Conservation (phyloP, 176 grass and related monocot species). For the Cenchrus purpureus region DNA sequence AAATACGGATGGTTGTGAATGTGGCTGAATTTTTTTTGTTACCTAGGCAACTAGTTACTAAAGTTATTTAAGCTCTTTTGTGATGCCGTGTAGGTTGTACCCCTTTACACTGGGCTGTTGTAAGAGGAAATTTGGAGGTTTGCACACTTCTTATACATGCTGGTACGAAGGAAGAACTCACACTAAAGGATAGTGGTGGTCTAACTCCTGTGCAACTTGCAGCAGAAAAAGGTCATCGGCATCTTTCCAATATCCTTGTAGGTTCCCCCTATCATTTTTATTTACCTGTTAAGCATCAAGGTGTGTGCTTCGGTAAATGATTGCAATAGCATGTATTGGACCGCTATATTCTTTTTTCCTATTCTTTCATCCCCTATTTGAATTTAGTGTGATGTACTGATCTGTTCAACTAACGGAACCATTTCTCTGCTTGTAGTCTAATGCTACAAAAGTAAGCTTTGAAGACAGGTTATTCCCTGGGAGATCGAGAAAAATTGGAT, state of each 20-base stretch:
- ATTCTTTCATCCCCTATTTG: slow-evolving; percentile 4
- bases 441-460: slow-evolving; percentile 81
- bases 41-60: not conserved
- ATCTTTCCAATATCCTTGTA: slow-evolving; percentile 93
- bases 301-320: slow-evolving; percentile 21
- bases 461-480: slow-evolving; percentile 74
- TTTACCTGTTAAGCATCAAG: slow-evolving; percentile 36
- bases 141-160: slow-evolving; percentile 94
- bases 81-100: slow-evolving; percentile 73
- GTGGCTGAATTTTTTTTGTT: not conserved
- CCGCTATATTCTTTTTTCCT: not conserved
- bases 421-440: slow-evolving; percentile 65
- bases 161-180: slow-evolving; percentile 82
- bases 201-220: slow-evolving; percentile 91
- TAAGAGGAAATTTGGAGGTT: slow-evolving; percentile 82
- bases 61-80: slow-evolving; percentile 36
- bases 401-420: slow-evolving; percentile 43
- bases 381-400: slow-evolving; percentile 23
- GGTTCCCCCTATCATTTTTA: slow-evolving; percentile 44
- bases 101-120: slow-evolving; percentile 91
- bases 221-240: slow-evolving; percentile 80
- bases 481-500: slow-evolving; percentile 68
- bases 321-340: not conserved
- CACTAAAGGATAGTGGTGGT: slow-evolving; percentile 79
- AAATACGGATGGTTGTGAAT: not conserved